Evolutionary conservation across 768 basidiomycete genomes (phyloP), one percentile per base, ranked within the genome.

Genomic region (Boletus subparvulus): DNA sequence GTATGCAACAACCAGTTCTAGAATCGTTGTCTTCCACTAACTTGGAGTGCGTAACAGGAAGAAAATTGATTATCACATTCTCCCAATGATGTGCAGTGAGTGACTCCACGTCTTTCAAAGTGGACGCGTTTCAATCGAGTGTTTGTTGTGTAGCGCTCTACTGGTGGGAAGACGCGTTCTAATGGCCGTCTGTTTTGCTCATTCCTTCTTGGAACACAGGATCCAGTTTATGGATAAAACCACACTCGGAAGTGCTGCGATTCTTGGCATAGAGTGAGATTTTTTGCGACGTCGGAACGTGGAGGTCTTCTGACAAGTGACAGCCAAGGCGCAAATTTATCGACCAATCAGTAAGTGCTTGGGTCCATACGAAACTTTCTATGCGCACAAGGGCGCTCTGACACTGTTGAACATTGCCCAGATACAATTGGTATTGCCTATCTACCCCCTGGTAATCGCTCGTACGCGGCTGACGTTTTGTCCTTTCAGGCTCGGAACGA

Each of bases 141-240:
- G 14, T 13, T 11, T 39, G 11, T 19, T 12, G 47, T 54, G 5
- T 51, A 85, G 85, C 75, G 28, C 77, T 85, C 36, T 86, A 84
- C 61, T 84, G 78, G 83, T 85, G 62, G 35, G 49, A 10, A 12
- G 33, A 13, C 12, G 13, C 12, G 8, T 21, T 50, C 5, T 14
- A 1, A 4, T 17, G 21, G 12, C 8, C 12, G 21, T 13, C 3
- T 3, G 7, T 36, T 17, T 9, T 24, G 6, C 7, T 45, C 11
- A 48, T 36, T 37, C 16, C 14, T 26, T 32, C 4, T 17, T 26
- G 51, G 14, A 26, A 24, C 9, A n/a, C 56, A 84, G 87, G 80
- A 78, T 90, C n/a, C 87, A 89, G 65, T 88, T 84, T 57, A 88
- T 88, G 84, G 88, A 89, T 60, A 88, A 88, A 71, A 85, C 83